Evolutionary conservation across 73 alveolate species (phyloP).

Genomic region (Paramecium octaurelia): DNA sequence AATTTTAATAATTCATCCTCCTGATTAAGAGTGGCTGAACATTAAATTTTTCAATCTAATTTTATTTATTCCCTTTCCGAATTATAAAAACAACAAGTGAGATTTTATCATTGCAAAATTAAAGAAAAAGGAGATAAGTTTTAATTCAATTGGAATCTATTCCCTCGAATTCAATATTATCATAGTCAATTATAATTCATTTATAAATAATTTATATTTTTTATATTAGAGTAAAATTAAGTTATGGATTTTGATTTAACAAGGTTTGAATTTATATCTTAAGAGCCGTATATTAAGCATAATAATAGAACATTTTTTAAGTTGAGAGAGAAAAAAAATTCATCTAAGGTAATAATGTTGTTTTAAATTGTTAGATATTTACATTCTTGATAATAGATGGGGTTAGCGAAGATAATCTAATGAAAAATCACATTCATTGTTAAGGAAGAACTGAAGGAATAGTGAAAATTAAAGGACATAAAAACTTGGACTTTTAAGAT

Average conservation of each 20-base stretch:
- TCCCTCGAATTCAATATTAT: conserved; percentile 83
- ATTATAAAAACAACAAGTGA: too few relatives aligned
- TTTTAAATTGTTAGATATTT: neutral
- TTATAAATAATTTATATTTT: neutral
- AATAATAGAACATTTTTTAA: neutral
- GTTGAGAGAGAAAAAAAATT: conserved; percentile 22
- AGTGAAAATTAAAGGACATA: neutral
- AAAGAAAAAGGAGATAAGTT: too few relatives aligned
- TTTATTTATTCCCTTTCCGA: too few relatives aligned
- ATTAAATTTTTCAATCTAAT: too few relatives aligned
- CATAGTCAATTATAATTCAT: conserved; percentile 65
- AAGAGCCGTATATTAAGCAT: neutral
- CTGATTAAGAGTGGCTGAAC: too few relatives aligned
- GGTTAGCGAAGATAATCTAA: neutral
- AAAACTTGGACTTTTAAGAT: neutral
- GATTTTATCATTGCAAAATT: too few relatives aligned
- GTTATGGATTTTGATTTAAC: conserved; percentile 26
- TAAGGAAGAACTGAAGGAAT: neutral
- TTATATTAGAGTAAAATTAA: neutral
- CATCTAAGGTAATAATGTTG: neutral
- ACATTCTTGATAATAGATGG: conserved; percentile 4
- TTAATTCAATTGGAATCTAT: conserved; percentile 73
- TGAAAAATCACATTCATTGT: neutral
- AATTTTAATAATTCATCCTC: too few relatives aligned
- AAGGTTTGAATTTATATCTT: neutral